Evolutionary conservation across 1,284 basidiomycete genomes (phyloP), one percentile per base, ranked within the genome.

Genomic region (Papiliotrema laurentii): DNA sequence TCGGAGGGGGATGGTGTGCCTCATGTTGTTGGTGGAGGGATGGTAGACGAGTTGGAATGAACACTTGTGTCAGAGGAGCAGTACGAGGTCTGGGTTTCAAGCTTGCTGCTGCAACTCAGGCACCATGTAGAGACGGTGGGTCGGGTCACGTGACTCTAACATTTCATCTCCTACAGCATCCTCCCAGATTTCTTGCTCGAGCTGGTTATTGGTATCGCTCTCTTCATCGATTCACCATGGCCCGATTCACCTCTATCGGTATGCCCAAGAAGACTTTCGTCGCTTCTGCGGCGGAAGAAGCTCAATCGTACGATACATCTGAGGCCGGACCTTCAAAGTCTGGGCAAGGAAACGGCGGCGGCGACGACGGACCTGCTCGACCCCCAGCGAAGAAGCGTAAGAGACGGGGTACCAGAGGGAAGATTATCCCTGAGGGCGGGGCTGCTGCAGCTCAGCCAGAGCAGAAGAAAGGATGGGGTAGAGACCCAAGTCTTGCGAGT

Each of bases 171-270:
- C n/a, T n/a, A n/a, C n/a, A n/a, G n/a, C n/a, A n/a, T n/a, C n/a
- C n/a, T n/a, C n/a, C n/a, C n/a, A n/a, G n/a, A n/a, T n/a, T n/a
- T n/a, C n/a, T n/a, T n/a, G n/a, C n/a, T n/a, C n/a, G n/a, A n/a
- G n/a, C n/a, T n/a, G n/a, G n/a, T n/a, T n/a, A n/a, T n/a, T n/a
- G n/a, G n/a, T n/a, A n/a, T n/a, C n/a, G n/a, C n/a, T n/a, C n/a
- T n/a, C n/a, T n/a, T n/a, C n/a, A n/a, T n/a, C n/a, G n/a, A n/a
- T 6, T 21, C 43, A 42, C n/a, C n/a, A 75, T 75, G 74, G 66
- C 72, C 13, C 64, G 74, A 31, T 65, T 73, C 56, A 75, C 74
- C 10, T 69, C 68, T 19, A 73, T 75, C 34, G 72, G 72, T 13
- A 65, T 74, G 63, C 61, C 68, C 31, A 62, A 64, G 31, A 70